phyloP scores from a whole-genome alignment of 2,329 filamentous ascomycete genomes.

The Capronia coronata region DNA sequence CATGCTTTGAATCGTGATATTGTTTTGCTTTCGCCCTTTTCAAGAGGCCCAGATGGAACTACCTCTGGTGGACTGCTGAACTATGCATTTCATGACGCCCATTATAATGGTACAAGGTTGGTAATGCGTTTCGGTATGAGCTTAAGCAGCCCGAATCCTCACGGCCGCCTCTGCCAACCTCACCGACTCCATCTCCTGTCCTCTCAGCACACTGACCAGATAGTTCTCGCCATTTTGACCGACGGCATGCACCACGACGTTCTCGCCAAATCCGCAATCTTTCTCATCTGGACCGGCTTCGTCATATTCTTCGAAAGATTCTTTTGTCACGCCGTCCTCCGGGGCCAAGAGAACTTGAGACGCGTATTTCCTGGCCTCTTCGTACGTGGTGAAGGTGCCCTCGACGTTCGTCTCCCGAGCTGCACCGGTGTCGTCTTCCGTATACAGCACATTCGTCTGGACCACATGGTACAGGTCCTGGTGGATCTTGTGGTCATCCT shows the following conservation, averaged over 20 bases:
- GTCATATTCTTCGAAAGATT: constrained; percentile 30
- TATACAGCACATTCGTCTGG: constrained; percentile 27
- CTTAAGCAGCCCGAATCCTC: constrained; percentile 14
- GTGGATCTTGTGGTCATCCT: constrained; percentile 29
- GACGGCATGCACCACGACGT: constrained; percentile 32
- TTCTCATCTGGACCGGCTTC: constrained; percentile 28
- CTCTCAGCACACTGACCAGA: constrained; percentile 30
- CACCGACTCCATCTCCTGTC: constrained; percentile 29
- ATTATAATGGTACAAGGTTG: background rate
- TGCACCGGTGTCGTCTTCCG: constrained; percentile 23
- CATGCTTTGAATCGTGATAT: too few relatives aligned
- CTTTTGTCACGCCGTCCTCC: constrained; percentile 25
- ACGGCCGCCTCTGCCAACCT: constrained; percentile 22
- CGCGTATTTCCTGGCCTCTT: constrained; percentile 28
- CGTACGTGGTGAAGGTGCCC: constrained; percentile 28
- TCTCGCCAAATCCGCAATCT: constrained; percentile 32
- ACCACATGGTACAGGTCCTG: constrained; percentile 31
- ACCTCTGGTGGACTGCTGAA: too few relatives aligned
- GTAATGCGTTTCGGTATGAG: too few relatives aligned
- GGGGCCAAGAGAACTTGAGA: constrained; percentile 23
- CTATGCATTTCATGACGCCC: background rate
- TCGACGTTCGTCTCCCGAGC: constrained; percentile 27
- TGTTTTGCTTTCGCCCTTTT: too few relatives aligned
- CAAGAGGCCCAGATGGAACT: too few relatives aligned
- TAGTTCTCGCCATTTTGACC: constrained; percentile 29